Percentiles rank a stretch among this genome's conserved stretches.
phyloP scores from a whole-genome alignment of 2,329 filamentous ascomycete species.

The Apiospora arundinis region DNA sequence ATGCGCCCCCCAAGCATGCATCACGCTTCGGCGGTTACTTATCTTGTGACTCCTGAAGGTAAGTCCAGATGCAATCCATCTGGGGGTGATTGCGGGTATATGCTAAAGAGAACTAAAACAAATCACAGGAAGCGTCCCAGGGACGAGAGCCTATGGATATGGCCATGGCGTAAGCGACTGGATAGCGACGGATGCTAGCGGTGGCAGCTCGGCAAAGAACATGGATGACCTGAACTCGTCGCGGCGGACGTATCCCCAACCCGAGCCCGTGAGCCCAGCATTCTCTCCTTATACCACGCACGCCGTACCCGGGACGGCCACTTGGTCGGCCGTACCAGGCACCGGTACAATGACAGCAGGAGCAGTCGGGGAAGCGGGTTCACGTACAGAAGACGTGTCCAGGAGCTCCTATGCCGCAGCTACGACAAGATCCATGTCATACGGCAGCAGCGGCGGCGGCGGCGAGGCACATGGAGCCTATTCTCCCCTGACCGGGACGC shows the following conservation, averaged over 20 bases:
- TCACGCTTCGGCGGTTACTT: background rate
- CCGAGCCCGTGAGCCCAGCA: constrained; percentile 56
- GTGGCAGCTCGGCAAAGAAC: constrained; percentile 45
- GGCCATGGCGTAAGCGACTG: constrained; percentile 49
- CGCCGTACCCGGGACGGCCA: constrained; percentile 44
- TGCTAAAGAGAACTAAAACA: constrained; percentile 20
- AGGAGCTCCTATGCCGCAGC: constrained; percentile 50
- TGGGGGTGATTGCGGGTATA: no score
- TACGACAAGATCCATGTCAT: constrained; percentile 55
- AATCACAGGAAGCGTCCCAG: constrained; percentile 45
- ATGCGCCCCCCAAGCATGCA: constrained; percentile 53
- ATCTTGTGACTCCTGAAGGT: constrained; percentile 9
- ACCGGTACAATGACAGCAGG: constrained; percentile 28
- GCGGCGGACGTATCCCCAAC: constrained; percentile 58
- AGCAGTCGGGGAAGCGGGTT: constrained; percentile 45
- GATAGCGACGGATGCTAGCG: constrained; percentile 50
- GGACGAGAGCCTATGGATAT: constrained; percentile 46
- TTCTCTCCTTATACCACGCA: constrained; percentile 57
- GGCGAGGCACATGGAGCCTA: constrained; percentile 42
- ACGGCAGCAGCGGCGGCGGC: constrained; percentile 50
- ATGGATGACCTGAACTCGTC: constrained; percentile 49
- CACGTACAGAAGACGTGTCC: constrained; percentile 50
- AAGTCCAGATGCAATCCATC: no score
- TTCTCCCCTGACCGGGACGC: constrained; percentile 38
- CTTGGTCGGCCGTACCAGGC: constrained; percentile 45